Evolutionary conservation across 2,329 filamentous ascomycete genomes (phyloP).

Genomic region (Aspergillus pseudoterreus): DNA sequence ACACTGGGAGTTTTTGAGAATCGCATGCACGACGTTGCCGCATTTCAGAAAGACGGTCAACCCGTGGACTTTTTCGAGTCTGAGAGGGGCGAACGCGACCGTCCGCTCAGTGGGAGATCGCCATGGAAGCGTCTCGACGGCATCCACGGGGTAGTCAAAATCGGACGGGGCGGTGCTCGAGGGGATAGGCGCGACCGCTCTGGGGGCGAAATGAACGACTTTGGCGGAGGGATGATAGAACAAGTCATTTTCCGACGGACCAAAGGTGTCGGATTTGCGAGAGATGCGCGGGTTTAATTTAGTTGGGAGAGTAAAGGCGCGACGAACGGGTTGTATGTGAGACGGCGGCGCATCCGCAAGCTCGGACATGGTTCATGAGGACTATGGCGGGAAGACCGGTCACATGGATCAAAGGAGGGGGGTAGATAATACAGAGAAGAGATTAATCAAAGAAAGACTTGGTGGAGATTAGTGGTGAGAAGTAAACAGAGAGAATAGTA

Average conservation of each 20-base stretch:
- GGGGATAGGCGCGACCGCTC: slow-evolving; percentile 40
- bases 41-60: slow-evolving; percentile 87
- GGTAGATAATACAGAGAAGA: slow-evolving; percentile 1
- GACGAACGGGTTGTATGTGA: slow-evolving; percentile 28
- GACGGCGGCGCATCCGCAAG: slow-evolving; percentile 25
- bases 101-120: slow-evolving; percentile 73
- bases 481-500: slow-evolving; percentile 3
- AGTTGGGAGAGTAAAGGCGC: slow-evolving; percentile 35
- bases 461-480: slow-evolving; percentile 9
- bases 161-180: slow-evolving; percentile 37
- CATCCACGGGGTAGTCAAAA: slow-evolving; percentile 47
- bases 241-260: slow-evolving; percentile 46
- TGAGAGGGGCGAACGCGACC: slow-evolving; percentile 74
- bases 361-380: slow-evolving; percentile 29
- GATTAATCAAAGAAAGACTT: slow-evolving; percentile 4
- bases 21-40: slow-evolving; percentile 76
- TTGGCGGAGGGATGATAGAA: slow-evolving; percentile 71
- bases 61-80: slow-evolving; percentile 81
- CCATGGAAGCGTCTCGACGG: slow-evolving; percentile 67
- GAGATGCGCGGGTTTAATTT: slow-evolving; percentile 27
- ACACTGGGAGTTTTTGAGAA: slow-evolving; percentile 84
- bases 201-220: slow-evolving; percentile 62
- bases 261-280: slow-evolving; percentile 24
- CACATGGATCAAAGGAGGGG: slow-evolving; percentile 6
- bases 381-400: slow-evolving; percentile 4